These are phyloP conservation scores for Mallotus repandus DNA, from an alignment of 441 rosid species.

Conservation along the genomic window DNA sequence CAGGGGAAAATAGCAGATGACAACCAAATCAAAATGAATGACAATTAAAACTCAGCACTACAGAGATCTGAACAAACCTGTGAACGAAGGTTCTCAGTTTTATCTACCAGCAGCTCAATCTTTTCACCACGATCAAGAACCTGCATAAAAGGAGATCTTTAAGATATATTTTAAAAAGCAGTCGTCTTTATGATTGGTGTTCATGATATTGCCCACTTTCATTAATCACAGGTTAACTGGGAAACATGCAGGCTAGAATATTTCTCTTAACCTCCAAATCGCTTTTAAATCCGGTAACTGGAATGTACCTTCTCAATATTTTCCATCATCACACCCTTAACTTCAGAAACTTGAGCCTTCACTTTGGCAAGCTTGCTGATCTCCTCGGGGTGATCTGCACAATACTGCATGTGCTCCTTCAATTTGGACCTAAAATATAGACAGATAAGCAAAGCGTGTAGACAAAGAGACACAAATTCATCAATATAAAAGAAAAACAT, in stretches of 20 bases:
- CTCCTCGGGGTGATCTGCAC: slow-evolving; percentile 76
- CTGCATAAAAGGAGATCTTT: slow-evolving; percentile 39
- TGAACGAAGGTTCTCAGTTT: slow-evolving; percentile 88
- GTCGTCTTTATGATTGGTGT: background rate
- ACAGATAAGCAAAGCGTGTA: background rate
- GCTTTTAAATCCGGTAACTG: background rate
- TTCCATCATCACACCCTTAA: slow-evolving; percentile 88
- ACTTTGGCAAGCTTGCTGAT: slow-evolving; percentile 73
- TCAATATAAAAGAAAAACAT: slow-evolving; percentile 3
- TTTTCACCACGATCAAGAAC: slow-evolving; percentile 98
- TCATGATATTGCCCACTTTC: background rate
- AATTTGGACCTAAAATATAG: slow-evolving; percentile 49
- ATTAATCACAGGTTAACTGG: too few relatives aligned
- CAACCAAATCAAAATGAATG: background rate
- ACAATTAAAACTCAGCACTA: background rate
- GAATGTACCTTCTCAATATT: slow-evolving; percentile 64
- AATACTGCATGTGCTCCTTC: slow-evolving; percentile 85
- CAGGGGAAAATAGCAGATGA: background rate
- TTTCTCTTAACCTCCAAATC: slow-evolving; percentile 13
- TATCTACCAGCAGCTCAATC: slow-evolving; percentile 93
- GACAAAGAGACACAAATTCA: background rate
- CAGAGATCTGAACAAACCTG: slow-evolving; percentile 52
- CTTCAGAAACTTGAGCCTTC: slow-evolving; percentile 84
- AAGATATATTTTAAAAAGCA: background rate
- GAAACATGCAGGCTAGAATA: background rate